phyloP scores from a whole-genome alignment of 1,284 basidiomycete genomes.

The Rhodotorula sp. region DNA sequence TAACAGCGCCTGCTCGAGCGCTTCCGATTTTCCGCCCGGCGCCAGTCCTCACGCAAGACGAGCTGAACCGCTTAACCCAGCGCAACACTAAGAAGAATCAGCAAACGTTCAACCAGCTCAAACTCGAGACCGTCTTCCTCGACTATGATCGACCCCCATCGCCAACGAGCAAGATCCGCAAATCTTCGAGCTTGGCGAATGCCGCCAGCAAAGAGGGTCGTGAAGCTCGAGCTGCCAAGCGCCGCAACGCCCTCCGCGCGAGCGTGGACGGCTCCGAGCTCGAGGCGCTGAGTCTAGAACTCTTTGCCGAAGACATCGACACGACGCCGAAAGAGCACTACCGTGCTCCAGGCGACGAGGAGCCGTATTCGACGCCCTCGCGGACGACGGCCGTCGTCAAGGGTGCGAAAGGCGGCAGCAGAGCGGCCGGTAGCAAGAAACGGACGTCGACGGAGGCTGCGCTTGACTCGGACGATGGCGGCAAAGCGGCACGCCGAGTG shows the following conservation, averaged over 20 bases:
- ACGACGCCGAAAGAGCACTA: slow-evolving; percentile 26
- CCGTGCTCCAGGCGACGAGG: slow-evolving; percentile 42
- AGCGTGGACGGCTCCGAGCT: slow-evolving; percentile 33
- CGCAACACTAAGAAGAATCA: slow-evolving; percentile 42
- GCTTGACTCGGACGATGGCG: not conserved
- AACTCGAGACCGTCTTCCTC: slow-evolving; percentile 36
- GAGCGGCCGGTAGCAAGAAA: slow-evolving; percentile 12
- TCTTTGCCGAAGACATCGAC: not conserved
- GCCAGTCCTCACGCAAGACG: slow-evolving; percentile 33
- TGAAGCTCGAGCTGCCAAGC: slow-evolving; percentile 35
- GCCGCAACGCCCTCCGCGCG: slow-evolving; percentile 32
- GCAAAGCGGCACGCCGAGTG: slow-evolving; percentile 2
- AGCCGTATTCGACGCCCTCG: slow-evolving; percentile 37
- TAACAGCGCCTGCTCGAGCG: not conserved
- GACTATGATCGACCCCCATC: slow-evolving; percentile 42
- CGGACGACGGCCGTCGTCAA: slow-evolving; percentile 1
- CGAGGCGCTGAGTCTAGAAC: slow-evolving; percentile 10
- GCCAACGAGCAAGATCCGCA: slow-evolving; percentile 44
- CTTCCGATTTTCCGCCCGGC: slow-evolving; percentile 14
- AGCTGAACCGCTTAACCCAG: slow-evolving; percentile 39
- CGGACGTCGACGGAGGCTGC: not conserved
- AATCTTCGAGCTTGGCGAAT: slow-evolving; percentile 16
- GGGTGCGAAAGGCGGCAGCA: not conserved
- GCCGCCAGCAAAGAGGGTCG: slow-evolving; percentile 20
- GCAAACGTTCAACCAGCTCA: slow-evolving; percentile 37